Base-by-base conservation (phyloP, 495 filamentous ascomycete genomes). In the Elasticomyces elasticus region DNA sequence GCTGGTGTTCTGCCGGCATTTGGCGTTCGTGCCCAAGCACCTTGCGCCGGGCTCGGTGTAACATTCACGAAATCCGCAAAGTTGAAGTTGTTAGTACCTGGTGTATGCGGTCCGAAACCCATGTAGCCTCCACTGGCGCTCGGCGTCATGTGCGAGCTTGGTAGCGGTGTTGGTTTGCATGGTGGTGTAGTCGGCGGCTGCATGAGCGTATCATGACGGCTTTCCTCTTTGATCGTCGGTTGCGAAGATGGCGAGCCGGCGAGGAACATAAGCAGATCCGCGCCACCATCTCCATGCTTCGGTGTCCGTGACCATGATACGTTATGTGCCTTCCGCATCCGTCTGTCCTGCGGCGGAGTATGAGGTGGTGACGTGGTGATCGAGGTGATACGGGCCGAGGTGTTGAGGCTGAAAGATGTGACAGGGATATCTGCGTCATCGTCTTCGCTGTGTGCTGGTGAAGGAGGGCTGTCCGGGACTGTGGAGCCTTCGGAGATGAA, bases 31-130 rank as follows among this genome's bases (percentile, higher is more conserved):
- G 71, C 43, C 75, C 81, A 95, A 4, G 81, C 76, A 53, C 81
- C 87, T 68, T 95, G 92, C 11, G 89, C 92, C 2, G 92, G 94
- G 60, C 86, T 92, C 5, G 94, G 92, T 13, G 92, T 94, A 68
- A 96, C 87, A 65, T 99, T 95, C 55, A 97, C 84, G 65, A 94
- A 99, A 66, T 97, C 94, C 7, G 89, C 82, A 71, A 96, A 95
- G 71, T 96, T 92, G 71, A 96, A 95, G 54, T 80, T 80, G 52
- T 79, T 80, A 51, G 82, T 78, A 25, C 66, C 67, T 1, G 83
- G 82, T 1, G 82, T 85, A 42, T 69, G 73, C 23, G 79, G 76
- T 35, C 62, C 67, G 28, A 79, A 82, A 38, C 75, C 76, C 40
- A 81, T 73, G 45, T 76, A 78, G 10, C 69, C 65, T 5, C 80